Evolutionary conservation across 257 asterid genomes (phyloP), one percentile per base, ranked within the genome.

Genomic region (Gentiana straminea): DNA sequence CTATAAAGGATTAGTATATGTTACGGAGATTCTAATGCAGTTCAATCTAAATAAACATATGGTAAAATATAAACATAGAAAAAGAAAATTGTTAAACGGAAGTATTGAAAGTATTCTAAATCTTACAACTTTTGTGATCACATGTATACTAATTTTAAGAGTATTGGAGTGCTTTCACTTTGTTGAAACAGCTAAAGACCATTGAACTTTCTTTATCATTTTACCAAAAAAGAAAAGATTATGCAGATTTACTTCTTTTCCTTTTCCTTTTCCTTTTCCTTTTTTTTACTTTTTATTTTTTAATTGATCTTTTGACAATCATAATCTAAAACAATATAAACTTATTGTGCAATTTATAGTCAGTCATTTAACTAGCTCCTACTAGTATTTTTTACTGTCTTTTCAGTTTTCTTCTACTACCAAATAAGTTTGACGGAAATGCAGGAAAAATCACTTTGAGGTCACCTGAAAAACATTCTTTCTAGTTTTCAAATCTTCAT

Each of bases 151-250:
- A 24, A 24, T 24, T 24, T 24, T 24, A 24, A 24, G 24, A 24
- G 24, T 24, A 24, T 24, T 24, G 24, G 24, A 24, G 24, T 24
- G 1, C 24, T 24, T 24, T 24, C 24, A 24, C 24, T 24, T 24
- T 24, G 24, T 24, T 24, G 24, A 24, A 24, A 24, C 1, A 24
- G 24, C 24, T 24, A 24, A 24, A 24, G 24, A 24, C 24, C 24
- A 24, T 24, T 24, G 24, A 24, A 24, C 24, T 24, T 24, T 74
- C 80, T 66, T 71, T 61, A 67, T 65, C 84, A 54, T 81, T 78
- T 69, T 35, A 64, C 75, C 68, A 57, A 57, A 57, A 64, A 51
- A 24, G 24, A 24, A 24, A 24, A 24, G 24, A 24, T 24, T 24
- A 24, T 24, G 24, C 24, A 24, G 24, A 24, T 24, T 24, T 24